Base-by-base conservation (phyloP, 148 eudicot species). In the Spergularia bocconei region DNA sequence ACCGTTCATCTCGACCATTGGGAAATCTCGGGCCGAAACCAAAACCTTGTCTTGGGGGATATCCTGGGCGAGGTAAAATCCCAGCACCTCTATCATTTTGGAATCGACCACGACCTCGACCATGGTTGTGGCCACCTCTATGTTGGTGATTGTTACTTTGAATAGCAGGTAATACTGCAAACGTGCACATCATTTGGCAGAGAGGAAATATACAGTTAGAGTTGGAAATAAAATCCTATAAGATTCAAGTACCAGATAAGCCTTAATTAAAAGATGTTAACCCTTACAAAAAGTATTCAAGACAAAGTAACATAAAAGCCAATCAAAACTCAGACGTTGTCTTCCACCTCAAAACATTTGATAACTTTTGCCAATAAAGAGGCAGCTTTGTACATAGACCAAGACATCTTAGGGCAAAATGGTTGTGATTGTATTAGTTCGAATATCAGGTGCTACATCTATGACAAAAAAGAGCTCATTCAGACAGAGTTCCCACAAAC, bases 71-170 rank as follows among this genome's bases (percentile, higher is more conserved):
- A 60, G 98, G 98, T 80, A 96, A 91, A 70, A 96, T 82, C 74
- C 99, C 98, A 71, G 93, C 87, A 62, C 98, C 99, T 86, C 99
- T 89, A 81, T 92, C 90, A 77, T 96, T 91, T 79, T 89, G 94
- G 92, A 92, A 90, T 23, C 99, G 89, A 11, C 99, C 99, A 58
- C 98, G 98, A 14, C 98, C 98, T 76, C 98, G 97, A 14, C 97
- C 98, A 70, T 92, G 91, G 16, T 97, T 95, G 75, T 71, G 82
- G 47, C 89, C 89, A 54, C 99, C 97, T 80, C 94, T 82, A 36
- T 78, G 59, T 63, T 87, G 90, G 74, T 81, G 81, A 85, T 89
- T 88, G 55, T 82, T 64, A 88, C 62, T 88, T 33, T 92, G 91
- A 69, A 85, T 44, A 39, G 85, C 84, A 11, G 98, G 99, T 73